A percentile compares a stretch with the other conserved stretches of the same genome.
Evolutionary conservation across 129 eudicot genomes (phyloP).

Genomic region (Chrysanthemum seticuspe): DNA sequence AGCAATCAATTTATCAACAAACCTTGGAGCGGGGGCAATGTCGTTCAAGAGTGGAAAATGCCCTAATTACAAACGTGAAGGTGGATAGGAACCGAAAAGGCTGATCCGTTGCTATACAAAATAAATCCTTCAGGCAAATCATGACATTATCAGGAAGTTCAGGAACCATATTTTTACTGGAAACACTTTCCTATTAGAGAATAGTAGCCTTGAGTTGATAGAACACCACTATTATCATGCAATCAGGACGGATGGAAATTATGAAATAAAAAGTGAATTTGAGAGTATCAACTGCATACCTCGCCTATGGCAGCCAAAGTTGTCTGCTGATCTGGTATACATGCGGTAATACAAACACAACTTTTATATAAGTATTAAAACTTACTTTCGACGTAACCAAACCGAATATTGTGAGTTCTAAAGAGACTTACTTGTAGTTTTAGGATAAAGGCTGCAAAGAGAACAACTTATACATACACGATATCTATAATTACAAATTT

Average conservation of each 20-base stretch:
- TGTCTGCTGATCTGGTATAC: constrained; percentile 57
- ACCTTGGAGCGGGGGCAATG: constrained; percentile 63
- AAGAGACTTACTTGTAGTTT: no score
- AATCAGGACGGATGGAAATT: not conserved
- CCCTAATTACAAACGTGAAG: constrained; percentile 84
- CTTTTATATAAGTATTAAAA: no score
- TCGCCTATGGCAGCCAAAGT: constrained; percentile 96
- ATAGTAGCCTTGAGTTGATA: not conserved
- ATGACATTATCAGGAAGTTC: not conserved
- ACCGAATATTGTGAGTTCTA: no score
- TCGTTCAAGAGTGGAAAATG: constrained; percentile 89
- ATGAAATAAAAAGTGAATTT: not conserved
- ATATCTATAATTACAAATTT: no score
- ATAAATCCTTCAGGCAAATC: constrained; percentile 68
- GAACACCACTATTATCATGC: not conserved
- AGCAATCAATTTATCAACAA: not conserved
- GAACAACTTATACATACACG: no score
- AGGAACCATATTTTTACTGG: not conserved
- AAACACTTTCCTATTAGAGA: not conserved
- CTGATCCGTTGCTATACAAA: constrained; percentile 94
- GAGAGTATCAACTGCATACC: constrained; percentile 36
- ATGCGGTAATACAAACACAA: no score
- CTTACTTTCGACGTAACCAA: no score
- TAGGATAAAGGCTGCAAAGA: no score
- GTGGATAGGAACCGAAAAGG: constrained; percentile 96